Conservation (phyloP, 2,329 filamentous ascomycete species). For the Sodiomyces alkalinus region DNA sequence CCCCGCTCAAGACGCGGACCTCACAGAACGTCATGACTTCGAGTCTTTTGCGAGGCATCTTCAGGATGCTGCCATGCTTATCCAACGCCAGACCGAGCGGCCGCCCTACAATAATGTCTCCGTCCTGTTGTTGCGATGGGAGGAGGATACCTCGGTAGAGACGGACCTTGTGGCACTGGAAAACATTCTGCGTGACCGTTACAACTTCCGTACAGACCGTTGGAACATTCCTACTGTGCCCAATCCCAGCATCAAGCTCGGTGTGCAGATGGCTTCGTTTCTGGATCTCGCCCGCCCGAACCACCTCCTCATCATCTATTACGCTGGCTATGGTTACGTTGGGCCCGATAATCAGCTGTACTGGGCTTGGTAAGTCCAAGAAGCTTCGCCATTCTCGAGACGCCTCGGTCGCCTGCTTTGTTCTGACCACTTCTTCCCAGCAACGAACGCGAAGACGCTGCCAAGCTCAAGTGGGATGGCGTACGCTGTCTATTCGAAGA, state of each 20-base stretch:
- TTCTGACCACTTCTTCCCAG: conserved; percentile 27
- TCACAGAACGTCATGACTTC: conserved; percentile 42
- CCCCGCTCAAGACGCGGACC: conserved; percentile 24
- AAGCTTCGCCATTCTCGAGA: background rate
- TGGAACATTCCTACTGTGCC: conserved; percentile 45
- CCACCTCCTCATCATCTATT: conserved; percentile 49
- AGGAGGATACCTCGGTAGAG: conserved; percentile 39
- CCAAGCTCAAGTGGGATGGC: conserved; percentile 48
- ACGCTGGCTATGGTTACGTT: conserved; percentile 44
- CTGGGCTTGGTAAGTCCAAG: conserved; percentile 50
- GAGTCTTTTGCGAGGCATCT: conserved; percentile 52
- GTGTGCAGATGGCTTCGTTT: conserved; percentile 43
- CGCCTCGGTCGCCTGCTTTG: background rate
- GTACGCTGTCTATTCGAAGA: conserved; percentile 48
- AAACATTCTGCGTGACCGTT: conserved; percentile 41
- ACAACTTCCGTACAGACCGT: conserved; percentile 43
- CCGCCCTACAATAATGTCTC: conserved; percentile 42
- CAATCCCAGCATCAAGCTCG: conserved; percentile 45
- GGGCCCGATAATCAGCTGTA: conserved; percentile 46
- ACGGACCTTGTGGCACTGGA: conserved; percentile 39
- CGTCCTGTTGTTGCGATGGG: conserved; percentile 46
- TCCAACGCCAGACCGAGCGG: conserved; percentile 46
- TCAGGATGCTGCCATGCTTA: conserved; percentile 53
- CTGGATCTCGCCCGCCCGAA: conserved; percentile 41
- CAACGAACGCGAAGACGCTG: conserved; percentile 40